Conservation (phyloP, 2,329 filamentous ascomycete genomes). For the Cyanodermella asteris region DNA sequence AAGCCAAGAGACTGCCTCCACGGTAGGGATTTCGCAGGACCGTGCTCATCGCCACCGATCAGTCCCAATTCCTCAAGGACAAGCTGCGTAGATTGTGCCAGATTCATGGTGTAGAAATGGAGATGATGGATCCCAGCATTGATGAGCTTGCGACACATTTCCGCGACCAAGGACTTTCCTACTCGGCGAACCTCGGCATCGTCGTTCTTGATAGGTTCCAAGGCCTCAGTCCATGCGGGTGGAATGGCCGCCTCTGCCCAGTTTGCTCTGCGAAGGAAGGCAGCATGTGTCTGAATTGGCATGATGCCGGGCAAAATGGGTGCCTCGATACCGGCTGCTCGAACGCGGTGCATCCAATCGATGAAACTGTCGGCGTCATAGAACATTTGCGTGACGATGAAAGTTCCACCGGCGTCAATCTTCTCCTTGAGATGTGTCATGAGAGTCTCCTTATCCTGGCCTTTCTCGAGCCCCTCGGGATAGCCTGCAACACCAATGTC, state of each 20-base stretch:
- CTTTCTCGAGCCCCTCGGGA: constrained; percentile 85
- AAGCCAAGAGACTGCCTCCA: constrained; percentile 90
- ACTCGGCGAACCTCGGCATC: constrained; percentile 80
- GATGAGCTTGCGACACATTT: constrained; percentile 75
- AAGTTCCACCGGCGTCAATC: constrained; percentile 77
- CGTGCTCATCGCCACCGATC: constrained; percentile 54
- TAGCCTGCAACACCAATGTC: constrained; percentile 96
- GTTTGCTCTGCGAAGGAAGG: constrained; percentile 71
- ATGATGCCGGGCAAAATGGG: constrained; percentile 77
- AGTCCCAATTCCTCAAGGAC: constrained; percentile 76
- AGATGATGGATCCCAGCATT: constrained; percentile 65
- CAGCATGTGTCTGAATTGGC: constrained; percentile 86
- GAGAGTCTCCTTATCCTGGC: constrained; percentile 63
- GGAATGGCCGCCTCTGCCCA: constrained; percentile 81
- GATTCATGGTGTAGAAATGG: constrained; percentile 99
- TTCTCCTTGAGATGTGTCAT: constrained; percentile 93
- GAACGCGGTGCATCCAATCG: constrained; percentile 69
- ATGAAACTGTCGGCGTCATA: constrained; percentile 95
- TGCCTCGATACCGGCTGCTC: constrained; percentile 60
- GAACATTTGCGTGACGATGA: constrained; percentile 98
- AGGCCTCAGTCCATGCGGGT: constrained; percentile 51
- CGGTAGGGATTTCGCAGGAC: constrained; percentile 72
- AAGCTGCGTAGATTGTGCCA: constrained; percentile 83
- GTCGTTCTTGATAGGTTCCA: constrained; percentile 93
- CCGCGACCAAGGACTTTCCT: constrained; percentile 65